Evolutionary conservation across 176 grass and related monocot species (phyloP).

Genomic region (Panicum miliaceum): DNA sequence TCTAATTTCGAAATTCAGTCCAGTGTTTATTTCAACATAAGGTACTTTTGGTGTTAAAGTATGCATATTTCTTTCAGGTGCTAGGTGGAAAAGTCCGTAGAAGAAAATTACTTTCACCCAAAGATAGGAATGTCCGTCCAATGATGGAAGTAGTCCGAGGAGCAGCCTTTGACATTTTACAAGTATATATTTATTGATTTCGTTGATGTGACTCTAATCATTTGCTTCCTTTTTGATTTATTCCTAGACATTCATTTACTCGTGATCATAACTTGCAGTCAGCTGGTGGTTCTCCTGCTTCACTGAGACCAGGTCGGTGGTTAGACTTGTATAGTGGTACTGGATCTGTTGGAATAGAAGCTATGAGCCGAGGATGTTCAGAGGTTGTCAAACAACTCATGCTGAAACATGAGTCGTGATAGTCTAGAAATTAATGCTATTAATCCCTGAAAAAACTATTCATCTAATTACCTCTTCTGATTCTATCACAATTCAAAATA

Average conservation of each 20-base stretch:
- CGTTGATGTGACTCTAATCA: constrained; percentile 4
- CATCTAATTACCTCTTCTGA: not conserved
- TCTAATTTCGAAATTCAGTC: not conserved
- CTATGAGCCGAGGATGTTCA: constrained; percentile 95
- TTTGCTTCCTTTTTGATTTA: constrained; percentile 15
- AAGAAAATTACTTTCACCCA: constrained; percentile 93
- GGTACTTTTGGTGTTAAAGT: constrained; percentile 24
- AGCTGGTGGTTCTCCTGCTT: constrained; percentile 89
- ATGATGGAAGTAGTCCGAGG: constrained; percentile 98
- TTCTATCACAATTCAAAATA: not conserved
- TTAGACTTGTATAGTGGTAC: constrained; percentile 97
- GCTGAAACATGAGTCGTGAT: constrained; percentile 16
- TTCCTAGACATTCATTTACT: constrained; percentile 12
- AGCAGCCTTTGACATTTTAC: constrained; percentile 93
- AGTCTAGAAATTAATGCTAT: not conserved
- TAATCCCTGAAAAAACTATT: constrained; percentile 10
- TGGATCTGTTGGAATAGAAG: constrained; percentile 98
- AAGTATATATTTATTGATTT: constrained; percentile 52
- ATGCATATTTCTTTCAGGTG: constrained; percentile 54
- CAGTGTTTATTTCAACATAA: not conserved
- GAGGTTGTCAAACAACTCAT: constrained; percentile 53
- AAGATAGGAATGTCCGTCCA: constrained; percentile 88
- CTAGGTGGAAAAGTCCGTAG: constrained; percentile 80
- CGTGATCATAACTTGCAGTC: constrained; percentile 58
- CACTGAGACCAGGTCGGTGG: constrained; percentile 86